A percentile compares a stretch with the other conserved stretches of the same genome.
phyloP scores from a whole-genome alignment of 345 rosid species.

The Salix brachista region DNA sequence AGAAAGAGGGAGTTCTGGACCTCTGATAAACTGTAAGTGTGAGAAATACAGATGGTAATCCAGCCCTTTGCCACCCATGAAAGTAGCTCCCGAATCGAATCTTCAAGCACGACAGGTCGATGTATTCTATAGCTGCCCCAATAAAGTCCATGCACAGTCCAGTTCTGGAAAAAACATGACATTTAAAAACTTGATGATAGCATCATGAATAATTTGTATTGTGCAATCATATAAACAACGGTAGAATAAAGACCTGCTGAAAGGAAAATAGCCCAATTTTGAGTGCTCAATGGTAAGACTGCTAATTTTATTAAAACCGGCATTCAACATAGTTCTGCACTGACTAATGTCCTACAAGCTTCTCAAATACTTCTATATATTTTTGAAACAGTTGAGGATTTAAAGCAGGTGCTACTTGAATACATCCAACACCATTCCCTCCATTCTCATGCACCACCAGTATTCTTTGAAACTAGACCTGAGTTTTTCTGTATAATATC shows the following conservation, averaged over 20 bases:
- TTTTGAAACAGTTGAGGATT: too few relatives aligned
- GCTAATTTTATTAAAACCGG: neutral
- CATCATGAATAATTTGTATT: neutral
- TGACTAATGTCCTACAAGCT: neutral
- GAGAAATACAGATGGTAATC: constrained; percentile 71
- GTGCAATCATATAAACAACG: neutral
- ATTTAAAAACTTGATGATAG: neutral
- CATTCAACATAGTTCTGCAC: neutral
- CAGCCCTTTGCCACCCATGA: constrained; percentile 69
- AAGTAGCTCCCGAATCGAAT: constrained; percentile 68
- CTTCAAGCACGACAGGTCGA: constrained; percentile 57
- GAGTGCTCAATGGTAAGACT: neutral
- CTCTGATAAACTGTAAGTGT: constrained; percentile 61
- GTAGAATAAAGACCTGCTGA: neutral
- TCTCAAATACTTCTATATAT: neutral
- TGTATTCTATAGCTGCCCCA: constrained; percentile 84
- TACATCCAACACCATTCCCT: too few relatives aligned
- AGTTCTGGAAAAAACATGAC: constrained; percentile 60
- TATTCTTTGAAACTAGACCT: too few relatives aligned
- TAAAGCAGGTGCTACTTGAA: too few relatives aligned
- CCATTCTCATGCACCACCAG: too few relatives aligned
- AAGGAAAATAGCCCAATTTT: neutral
- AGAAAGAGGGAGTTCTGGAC: constrained; percentile 31
- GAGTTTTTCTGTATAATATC: neutral
- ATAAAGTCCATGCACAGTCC: constrained; percentile 95